Conservation (phyloP, 441 rosid species). For the Gossypium davidsonii region DNA sequence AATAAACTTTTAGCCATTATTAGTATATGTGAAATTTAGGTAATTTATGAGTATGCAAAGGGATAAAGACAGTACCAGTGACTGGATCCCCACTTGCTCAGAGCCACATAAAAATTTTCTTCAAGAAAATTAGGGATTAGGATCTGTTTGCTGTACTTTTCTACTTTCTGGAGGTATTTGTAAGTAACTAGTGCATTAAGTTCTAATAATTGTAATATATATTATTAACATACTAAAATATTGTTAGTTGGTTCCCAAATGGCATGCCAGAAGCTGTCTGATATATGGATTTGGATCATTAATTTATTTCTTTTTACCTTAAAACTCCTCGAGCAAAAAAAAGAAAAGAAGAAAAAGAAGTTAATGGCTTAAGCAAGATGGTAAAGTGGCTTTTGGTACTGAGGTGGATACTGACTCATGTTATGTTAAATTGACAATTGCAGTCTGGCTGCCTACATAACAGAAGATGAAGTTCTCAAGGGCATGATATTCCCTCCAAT, state of each 20-base stretch:
- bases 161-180: background rate
- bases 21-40: background rate
- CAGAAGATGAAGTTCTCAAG: conserved; percentile 76
- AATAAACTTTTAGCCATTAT: background rate
- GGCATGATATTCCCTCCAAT: conserved; percentile 84
- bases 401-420: conserved; percentile 14
- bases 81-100: background rate
- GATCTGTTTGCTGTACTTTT: background rate
- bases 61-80: background rate
- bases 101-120: background rate
- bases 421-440: conserved; percentile 20
- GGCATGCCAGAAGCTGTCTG: background rate
- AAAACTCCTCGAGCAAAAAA: background rate
- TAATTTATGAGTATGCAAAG: background rate
- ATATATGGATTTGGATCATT: background rate
- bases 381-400: conserved; percentile 3
- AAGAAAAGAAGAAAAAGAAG: background rate
- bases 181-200: background rate
- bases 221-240: background rate
- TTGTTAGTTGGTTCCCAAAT: background rate
- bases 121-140: background rate
- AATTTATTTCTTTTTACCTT: background rate
- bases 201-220: background rate
- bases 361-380: background rate
- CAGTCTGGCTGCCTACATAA: conserved; percentile 94